phyloP scores from a whole-genome alignment of 148 eudicot genomes.

The Rhododendron kiyosumense region DNA sequence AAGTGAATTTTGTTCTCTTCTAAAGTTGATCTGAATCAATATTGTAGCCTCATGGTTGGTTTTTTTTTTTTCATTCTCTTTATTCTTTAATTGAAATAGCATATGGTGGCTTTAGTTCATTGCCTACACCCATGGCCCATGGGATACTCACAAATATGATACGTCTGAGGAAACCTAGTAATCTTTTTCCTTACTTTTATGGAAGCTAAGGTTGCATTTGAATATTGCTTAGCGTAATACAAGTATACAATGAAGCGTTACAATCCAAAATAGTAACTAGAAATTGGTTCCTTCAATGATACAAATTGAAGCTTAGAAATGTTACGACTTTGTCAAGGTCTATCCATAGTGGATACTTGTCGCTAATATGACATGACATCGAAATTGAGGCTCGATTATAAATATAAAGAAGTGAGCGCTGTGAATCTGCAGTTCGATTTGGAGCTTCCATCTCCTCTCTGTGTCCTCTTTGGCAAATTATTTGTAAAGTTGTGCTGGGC shows the following conservation, averaged over 20 bases:
- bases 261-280: not conserved
- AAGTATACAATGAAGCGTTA: not conserved
- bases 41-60: not conserved
- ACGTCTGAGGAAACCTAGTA: not conserved
- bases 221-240: not conserved
- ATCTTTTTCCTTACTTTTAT: not conserved
- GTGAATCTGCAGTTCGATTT: not conserved
- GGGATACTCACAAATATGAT: not conserved
- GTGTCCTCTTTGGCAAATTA: not conserved
- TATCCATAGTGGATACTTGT: not conserved
- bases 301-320: not conserved
- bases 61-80: no score
- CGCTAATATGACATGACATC: not conserved
- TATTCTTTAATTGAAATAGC: not conserved
- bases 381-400: not conserved
- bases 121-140: not conserved
- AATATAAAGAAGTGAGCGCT: not conserved
- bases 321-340: not conserved
- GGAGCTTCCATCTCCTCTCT: not conserved
- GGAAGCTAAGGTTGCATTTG: not conserved
- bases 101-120: not conserved
- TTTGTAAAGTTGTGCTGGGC: not conserved
- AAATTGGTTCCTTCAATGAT: not conserved
- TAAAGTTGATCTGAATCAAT: not conserved
- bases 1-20: not conserved